Evolutionary conservation across 768 basidiomycete genomes (phyloP).

Genomic region (Phlebiopsis flavidoalba): DNA sequence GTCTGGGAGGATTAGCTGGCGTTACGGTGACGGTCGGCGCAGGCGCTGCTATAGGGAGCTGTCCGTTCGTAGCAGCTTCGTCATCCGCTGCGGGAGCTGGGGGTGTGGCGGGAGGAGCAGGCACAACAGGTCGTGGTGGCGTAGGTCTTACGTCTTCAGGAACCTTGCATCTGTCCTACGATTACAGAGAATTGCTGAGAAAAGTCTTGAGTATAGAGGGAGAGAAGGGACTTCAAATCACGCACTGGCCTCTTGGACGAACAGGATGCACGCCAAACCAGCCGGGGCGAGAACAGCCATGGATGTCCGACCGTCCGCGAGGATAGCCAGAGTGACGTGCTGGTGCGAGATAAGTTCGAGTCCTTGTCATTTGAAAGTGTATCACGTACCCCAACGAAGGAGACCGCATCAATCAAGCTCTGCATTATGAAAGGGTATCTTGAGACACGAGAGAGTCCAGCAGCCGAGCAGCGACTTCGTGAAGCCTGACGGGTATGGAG

Average conservation of each 20-base stretch:
- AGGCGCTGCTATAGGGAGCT: neutral
- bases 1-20: conserved; percentile 4
- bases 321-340: conserved; percentile 84
- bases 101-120: conserved; percentile 12
- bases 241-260: conserved; percentile 81
- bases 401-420: conserved; percentile 73
- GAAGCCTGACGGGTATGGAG: conserved; percentile 74
- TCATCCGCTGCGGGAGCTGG: neutral
- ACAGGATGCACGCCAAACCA: conserved; percentile 73
- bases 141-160: conserved; percentile 49
- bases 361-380: neutral
- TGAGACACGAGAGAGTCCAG: conserved; percentile 73
- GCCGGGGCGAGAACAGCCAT: conserved; percentile 80
- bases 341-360: conserved; percentile 12
- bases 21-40: conserved; percentile 11
- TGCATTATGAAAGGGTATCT: conserved; percentile 81
- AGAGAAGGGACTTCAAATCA: conserved; percentile 7
- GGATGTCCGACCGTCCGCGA: conserved; percentile 78
- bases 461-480: conserved; percentile 70
- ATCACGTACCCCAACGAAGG: conserved; percentile 62
- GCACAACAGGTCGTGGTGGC: conserved; percentile 17
- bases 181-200: conserved; percentile 78
- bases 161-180: conserved; percentile 77
- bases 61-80: neutral
- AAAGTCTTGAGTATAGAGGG: neutral